Evolutionary conservation across 2,329 filamentous ascomycete species (phyloP).

Genomic region (Ascochyta rabiei): DNA sequence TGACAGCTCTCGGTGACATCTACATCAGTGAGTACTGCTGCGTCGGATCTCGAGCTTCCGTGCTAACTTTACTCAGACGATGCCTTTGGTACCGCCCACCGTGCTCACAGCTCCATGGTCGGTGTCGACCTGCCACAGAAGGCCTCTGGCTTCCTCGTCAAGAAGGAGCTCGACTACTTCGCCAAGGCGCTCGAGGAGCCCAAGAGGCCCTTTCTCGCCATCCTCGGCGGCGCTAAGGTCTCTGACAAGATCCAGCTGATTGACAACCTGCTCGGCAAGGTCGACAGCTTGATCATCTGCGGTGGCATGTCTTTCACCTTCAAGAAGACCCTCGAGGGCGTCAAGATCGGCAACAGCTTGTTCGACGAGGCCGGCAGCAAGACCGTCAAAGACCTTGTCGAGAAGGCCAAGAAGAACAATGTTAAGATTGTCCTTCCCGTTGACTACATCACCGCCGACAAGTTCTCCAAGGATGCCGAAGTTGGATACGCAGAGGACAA

Average conservation of each 20-base stretch:
- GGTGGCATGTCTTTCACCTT: conserved; percentile 99
- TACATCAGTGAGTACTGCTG: conserved; percentile 78
- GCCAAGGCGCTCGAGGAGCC: conserved; percentile 93
- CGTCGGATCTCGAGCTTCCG: neutral
- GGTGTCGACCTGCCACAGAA: conserved; percentile 94
- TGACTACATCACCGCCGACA: conserved; percentile 96
- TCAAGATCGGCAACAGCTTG: conserved; percentile 87
- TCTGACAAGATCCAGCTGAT: conserved; percentile 99
- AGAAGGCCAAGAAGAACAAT: conserved; percentile 95
- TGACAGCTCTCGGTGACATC: conserved; percentile 93
- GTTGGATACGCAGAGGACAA: conserved; percentile 82
- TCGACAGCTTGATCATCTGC: conserved; percentile 94
- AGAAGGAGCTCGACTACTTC: conserved; percentile 99
- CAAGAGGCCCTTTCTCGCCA: conserved; percentile 95
- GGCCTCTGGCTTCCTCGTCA: conserved; percentile 97
- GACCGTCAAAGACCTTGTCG: conserved; percentile 83
- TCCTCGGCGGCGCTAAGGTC: conserved; percentile 97
- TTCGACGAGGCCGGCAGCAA: conserved; percentile 95
- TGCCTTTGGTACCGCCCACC: conserved; percentile 97
- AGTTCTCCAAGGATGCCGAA: conserved; percentile 85
- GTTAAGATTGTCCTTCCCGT: conserved; percentile 94
- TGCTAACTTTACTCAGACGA: conserved; percentile 68
- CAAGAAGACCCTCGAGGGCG: conserved; percentile 95
- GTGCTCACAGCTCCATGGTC: conserved; percentile 99
- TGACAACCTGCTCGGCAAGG: conserved; percentile 97